phyloP scores from a whole-genome alignment of 1,284 basidiomycete species.

The Anthracocystis walkeri region DNA sequence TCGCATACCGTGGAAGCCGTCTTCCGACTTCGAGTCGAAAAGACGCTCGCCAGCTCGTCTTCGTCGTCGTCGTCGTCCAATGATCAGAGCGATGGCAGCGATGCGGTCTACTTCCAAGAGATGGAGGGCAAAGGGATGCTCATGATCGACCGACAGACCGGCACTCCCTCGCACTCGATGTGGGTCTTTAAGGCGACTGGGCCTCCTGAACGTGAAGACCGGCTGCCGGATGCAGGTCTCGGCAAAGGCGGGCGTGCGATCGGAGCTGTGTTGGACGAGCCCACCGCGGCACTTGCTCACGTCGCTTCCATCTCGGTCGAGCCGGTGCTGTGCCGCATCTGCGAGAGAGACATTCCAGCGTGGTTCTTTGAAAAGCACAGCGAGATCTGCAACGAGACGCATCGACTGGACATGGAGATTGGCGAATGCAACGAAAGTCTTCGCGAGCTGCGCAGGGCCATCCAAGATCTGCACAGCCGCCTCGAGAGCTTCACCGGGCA shows the following conservation, averaged over 20 bases:
- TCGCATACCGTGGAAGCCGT: slow-evolving; percentile 92
- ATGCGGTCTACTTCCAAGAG: slow-evolving; percentile 77
- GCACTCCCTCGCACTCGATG: slow-evolving; percentile 93
- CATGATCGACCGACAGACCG: slow-evolving; percentile 89
- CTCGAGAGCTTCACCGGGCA: slow-evolving; percentile 49
- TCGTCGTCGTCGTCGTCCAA: slow-evolving; percentile 70
- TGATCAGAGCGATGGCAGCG: slow-evolving; percentile 64
- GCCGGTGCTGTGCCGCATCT: slow-evolving; percentile 96
- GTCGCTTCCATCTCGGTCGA: slow-evolving; percentile 72
- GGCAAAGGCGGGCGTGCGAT: slow-evolving; percentile 36
- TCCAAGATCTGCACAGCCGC: slow-evolving; percentile 49
- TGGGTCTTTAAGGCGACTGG: slow-evolving; percentile 93
- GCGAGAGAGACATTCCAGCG: slow-evolving; percentile 93
- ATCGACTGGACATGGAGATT: slow-evolving; percentile 95
- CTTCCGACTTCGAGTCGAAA: slow-evolving; percentile 81
- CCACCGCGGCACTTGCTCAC: slow-evolving; percentile 41
- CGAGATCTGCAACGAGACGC: slow-evolving; percentile 97
- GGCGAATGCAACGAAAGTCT: slow-evolving; percentile 92
- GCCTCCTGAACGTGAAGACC: slow-evolving; percentile 59
- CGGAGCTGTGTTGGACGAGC: slow-evolving; percentile 41
- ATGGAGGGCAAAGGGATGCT: slow-evolving; percentile 99
- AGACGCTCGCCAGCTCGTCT: slow-evolving; percentile 72
- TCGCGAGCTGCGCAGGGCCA: slow-evolving; percentile 83
- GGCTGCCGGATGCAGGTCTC: slow-evolving; percentile 41
- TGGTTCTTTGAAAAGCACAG: slow-evolving; percentile 99